Percentiles rank a stretch among this genome's conserved stretches.
Conservation (phyloP, 306 rosid species). For the Herpetospermum pedunculosum region DNA sequence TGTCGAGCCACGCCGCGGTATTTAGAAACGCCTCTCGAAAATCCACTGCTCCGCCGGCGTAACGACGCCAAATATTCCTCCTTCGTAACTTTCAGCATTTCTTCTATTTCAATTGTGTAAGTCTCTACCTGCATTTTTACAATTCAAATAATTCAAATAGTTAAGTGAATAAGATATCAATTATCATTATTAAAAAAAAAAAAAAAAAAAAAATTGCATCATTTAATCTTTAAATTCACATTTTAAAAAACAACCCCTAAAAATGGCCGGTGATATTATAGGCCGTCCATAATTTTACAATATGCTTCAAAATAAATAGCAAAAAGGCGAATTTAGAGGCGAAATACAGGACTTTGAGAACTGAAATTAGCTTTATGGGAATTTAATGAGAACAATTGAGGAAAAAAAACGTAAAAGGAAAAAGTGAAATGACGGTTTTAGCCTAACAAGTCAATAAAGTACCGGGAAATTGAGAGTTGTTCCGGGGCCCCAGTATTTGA, state of each 20-base stretch:
- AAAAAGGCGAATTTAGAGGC: neutral
- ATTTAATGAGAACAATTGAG: neutral
- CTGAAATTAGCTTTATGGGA: neutral
- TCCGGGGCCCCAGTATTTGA: constrained; percentile 75
- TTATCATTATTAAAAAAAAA: no score
- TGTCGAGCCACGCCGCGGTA: constrained; percentile 97
- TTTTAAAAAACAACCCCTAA: no score
- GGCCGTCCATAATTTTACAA: neutral
- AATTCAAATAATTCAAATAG: no score
- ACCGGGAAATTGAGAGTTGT: constrained; percentile 80
- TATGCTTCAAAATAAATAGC: neutral
- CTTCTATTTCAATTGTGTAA: constrained; percentile 53
- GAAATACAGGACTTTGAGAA: neutral
- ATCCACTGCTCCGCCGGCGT: constrained; percentile 76
- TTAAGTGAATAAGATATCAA: no score
- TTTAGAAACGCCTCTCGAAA: constrained; percentile 87
- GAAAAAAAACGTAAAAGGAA: neutral
- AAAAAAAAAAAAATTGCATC: no score
- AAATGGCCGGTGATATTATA: no score
- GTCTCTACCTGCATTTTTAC: constrained; percentile 68
- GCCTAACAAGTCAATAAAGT: neutral
- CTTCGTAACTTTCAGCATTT: constrained; percentile 49
- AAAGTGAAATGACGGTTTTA: neutral
- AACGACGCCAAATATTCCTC: constrained; percentile 77
- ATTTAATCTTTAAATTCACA: no score